Base-by-base conservation (phyloP, 2,329 filamentous ascomycete genomes). In the Xenoacremonium recifei region DNA sequence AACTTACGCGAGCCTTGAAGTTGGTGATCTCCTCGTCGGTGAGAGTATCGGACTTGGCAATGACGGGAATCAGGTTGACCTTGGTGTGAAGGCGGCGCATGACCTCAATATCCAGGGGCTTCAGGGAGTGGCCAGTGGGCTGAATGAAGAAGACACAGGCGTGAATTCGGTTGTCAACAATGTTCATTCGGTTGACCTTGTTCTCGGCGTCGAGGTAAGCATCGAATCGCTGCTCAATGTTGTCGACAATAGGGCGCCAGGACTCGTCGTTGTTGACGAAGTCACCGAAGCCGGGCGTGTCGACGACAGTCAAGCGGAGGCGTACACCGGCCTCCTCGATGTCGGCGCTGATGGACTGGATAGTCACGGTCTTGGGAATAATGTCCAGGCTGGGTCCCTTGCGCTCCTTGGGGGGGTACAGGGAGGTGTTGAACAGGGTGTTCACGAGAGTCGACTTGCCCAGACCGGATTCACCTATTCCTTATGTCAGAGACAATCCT, bases 241-340 rank as follows among this genome's bases (percentile, higher is more conserved):
- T 97, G 78, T 99, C 93, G 60, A 96, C 86, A 71, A 99, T 99
- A 43, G 93, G 93, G 63, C 93, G 84, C 93, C 93, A 99, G 20
- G 93, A 99, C 72, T 97, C 93, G 62, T 97, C 93, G 66, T 99
- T 99, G 85, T 99, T 99, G 65, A 99, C 93, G 64, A 97, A 99
- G 73, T 99, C 93, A 62, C 93, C 93, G 60, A 99, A 99, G 51
- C 93, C 93, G 32, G 93, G 93, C 9, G 93, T 99, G 61, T 99
- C 93, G 52, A 99, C 93, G 39, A 99, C 93, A 11, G 92, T 99
- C 67, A 99, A 72, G 47, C 93, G 89, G 53, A 99, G 85, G 64
- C 93, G 91, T 47, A 99, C 93, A 53, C 93, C 93, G 52, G 96
- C 96, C 76, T 99, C 93, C 73, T 99, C 93, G 55, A 99, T 99